Percentiles rank a stretch among this genome's conserved stretches.
Conservation (phyloP, 202 grass and related monocot genomes). For the Elaeis oleifera region DNA sequence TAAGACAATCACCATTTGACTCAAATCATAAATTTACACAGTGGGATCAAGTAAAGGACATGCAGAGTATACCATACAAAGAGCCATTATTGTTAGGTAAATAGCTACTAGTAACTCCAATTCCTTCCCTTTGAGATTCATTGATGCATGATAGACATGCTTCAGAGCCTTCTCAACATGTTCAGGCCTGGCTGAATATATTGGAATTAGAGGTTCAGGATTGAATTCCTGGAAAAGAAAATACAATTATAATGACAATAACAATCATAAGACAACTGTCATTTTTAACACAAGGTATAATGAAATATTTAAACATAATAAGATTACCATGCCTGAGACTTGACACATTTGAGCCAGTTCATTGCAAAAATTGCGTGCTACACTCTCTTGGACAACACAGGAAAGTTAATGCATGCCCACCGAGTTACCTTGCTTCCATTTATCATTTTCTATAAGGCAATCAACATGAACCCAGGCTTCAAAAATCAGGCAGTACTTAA, state of each 20-base stretch:
- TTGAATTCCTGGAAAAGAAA: neutral
- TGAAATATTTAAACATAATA: neutral
- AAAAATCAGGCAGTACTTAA: neutral
- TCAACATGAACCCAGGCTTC: neutral
- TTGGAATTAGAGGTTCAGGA: constrained; percentile 1
- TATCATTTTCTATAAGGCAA: constrained; percentile 39
- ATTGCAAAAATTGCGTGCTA: constrained; percentile 15
- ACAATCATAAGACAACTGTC: neutral
- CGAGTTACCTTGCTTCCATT: constrained; percentile 28
- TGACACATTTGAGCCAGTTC: constrained; percentile 21
- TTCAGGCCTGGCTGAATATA: constrained; percentile 3
- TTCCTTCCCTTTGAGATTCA: constrained; percentile 8
- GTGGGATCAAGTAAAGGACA: no score
- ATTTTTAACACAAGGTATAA: neutral
- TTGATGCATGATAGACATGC: neutral
- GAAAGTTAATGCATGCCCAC: constrained; percentile 61
- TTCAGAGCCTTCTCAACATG: constrained; percentile 19
- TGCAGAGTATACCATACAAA: constrained; percentile 46
- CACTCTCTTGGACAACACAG: neutral
- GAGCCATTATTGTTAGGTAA: constrained; percentile 39
- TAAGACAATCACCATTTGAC: no score
- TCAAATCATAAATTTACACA: no score
- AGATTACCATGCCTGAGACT: constrained; percentile 46
- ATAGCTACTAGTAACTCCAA: constrained; percentile 51
- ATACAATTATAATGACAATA: neutral